These are phyloP conservation scores for Debaryomycetaceae sp. DNA, from an alignment of 1,139 yeast species.

Conservation along the genomic window DNA sequence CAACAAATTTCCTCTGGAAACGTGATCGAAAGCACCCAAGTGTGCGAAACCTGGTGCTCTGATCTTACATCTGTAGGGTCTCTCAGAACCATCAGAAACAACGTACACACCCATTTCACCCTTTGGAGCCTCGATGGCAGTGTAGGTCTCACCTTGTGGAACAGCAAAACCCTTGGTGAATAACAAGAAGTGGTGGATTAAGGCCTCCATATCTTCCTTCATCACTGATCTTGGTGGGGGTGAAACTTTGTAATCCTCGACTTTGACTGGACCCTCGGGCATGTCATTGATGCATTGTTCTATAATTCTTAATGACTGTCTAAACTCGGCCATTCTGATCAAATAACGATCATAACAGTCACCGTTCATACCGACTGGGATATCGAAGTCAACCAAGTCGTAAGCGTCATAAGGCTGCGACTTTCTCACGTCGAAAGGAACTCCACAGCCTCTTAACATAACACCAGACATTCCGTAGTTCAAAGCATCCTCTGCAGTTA, in stretches of 20 bases:
- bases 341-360: constrained; percentile 91
- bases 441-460: constrained; percentile 88
- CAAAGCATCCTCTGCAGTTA: constrained; percentile 84
- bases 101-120: constrained; percentile 94
- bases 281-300: constrained; percentile 88
- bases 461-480: constrained; percentile 81
- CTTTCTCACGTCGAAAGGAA: constrained; percentile 84
- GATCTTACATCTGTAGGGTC: constrained; percentile 90
- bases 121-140: constrained; percentile 92
- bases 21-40: constrained; percentile 83
- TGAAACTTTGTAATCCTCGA: constrained; percentile 80
- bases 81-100: constrained; percentile 84
- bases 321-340: constrained; percentile 86
- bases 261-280: constrained; percentile 92
- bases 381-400: constrained; percentile 79
- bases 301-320: constrained; percentile 85
- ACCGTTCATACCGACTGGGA: constrained; percentile 84
- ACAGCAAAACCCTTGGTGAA: constrained; percentile 88
- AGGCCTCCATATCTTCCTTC: constrained; percentile 94
- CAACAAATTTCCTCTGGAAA: constrained; percentile 79
- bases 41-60: constrained; percentile 94
- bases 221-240: constrained; percentile 80
- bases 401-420: constrained; percentile 90
- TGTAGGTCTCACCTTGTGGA: constrained; percentile 88
- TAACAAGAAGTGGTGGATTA: constrained; percentile 83